A percentile compares a stretch with the other conserved stretches of the same genome.
Conservation (phyloP, 2,329 filamentous ascomycete genomes). For the Phialophora tarda region DNA sequence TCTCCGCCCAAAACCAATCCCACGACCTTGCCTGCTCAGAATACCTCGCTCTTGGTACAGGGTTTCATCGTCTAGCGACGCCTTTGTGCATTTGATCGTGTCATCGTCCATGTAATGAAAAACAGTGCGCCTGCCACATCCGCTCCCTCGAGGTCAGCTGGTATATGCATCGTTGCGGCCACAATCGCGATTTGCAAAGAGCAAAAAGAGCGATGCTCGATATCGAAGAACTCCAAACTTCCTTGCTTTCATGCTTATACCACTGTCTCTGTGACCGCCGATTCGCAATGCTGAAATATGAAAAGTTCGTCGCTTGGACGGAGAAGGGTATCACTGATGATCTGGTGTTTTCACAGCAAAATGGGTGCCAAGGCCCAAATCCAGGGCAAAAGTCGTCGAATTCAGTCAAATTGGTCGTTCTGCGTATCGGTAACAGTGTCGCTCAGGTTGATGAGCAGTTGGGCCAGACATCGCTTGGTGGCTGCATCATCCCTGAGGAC, state of each 20-base stretch:
- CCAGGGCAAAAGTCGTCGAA: constrained; percentile 13
- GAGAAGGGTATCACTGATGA: constrained; percentile 31
- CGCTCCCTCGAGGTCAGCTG: constrained; percentile 13
- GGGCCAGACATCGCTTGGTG: constrained; percentile 96
- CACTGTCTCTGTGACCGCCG: constrained; percentile 29
- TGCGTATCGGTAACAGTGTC: constrained; percentile 73
- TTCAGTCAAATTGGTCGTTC: constrained; percentile 39
- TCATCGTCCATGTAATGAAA: constrained; percentile 20
- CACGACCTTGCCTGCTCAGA: constrained; percentile 2
- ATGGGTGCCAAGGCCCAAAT: constrained; percentile 17
- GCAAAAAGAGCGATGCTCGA: constrained; percentile 18
- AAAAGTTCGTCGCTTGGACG: constrained; percentile 29
- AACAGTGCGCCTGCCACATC: constrained; percentile 16
- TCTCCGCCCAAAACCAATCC: constrained; percentile 13
- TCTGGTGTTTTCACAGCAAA: constrained; percentile 29
- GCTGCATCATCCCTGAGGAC: constrained; percentile 96
- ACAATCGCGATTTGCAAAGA: constrained; percentile 15
- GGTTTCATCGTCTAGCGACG: constrained; percentile 8
- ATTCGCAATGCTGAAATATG: constrained; percentile 34
- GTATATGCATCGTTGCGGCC: constrained; percentile 31
- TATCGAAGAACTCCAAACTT: constrained; percentile 32
- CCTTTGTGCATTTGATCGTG: constrained; percentile 24
- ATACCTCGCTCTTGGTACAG: constrained; percentile 24
- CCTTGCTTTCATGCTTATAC: constrained; percentile 29
- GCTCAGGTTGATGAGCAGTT: constrained; percentile 93